Percentiles rank a stretch among this genome's conserved stretches.
phyloP scores from a whole-genome alignment of 2,329 filamentous ascomycete species.

The Alternaria conjuncta region DNA sequence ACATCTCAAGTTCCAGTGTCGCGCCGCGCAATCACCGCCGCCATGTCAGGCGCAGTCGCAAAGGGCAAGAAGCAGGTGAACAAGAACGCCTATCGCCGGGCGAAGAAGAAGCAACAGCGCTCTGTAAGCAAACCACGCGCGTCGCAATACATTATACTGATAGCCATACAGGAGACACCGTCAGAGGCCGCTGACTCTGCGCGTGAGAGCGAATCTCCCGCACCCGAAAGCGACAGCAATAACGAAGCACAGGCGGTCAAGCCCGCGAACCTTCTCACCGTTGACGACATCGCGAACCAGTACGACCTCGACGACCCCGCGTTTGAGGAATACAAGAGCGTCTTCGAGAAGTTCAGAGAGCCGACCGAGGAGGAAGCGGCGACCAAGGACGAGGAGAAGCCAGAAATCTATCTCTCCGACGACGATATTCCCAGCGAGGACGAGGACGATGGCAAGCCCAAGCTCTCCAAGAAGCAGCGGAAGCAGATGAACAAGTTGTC shows the following conservation, averaged over 20 bases:
- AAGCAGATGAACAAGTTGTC: constrained; percentile 92
- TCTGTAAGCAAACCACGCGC: constrained; percentile 51
- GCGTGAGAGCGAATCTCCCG: constrained; percentile 48
- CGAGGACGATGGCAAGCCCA: constrained; percentile 72
- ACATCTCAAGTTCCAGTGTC: background rate
- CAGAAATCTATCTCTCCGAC: constrained; percentile 82
- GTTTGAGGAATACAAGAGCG: constrained; percentile 81
- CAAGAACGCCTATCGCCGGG: constrained; percentile 92
- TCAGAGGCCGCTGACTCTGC: constrained; percentile 42
- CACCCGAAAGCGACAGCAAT: constrained; percentile 41
- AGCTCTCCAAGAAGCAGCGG: constrained; percentile 91
- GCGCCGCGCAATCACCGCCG: constrained; percentile 19
- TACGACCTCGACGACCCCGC: constrained; percentile 74
- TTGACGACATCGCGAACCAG: constrained; percentile 52
- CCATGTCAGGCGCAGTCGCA: constrained; percentile 38
- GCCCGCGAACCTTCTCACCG: constrained; percentile 50
- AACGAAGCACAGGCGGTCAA: constrained; percentile 51
- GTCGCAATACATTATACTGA: constrained; percentile 21
- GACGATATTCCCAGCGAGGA: constrained; percentile 87
- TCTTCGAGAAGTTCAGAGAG: constrained; percentile 76
- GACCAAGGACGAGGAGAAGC: constrained; percentile 67
- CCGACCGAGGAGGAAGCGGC: constrained; percentile 66
- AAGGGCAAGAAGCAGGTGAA: constrained; percentile 69
- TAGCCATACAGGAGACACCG: constrained; percentile 40
- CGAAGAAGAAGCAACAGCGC: constrained; percentile 93